Evolutionary conservation across 2,329 filamentous ascomycete species (phyloP), one percentile per base, ranked within the genome.

Genomic region (Colletotrichum simmondsii): DNA sequence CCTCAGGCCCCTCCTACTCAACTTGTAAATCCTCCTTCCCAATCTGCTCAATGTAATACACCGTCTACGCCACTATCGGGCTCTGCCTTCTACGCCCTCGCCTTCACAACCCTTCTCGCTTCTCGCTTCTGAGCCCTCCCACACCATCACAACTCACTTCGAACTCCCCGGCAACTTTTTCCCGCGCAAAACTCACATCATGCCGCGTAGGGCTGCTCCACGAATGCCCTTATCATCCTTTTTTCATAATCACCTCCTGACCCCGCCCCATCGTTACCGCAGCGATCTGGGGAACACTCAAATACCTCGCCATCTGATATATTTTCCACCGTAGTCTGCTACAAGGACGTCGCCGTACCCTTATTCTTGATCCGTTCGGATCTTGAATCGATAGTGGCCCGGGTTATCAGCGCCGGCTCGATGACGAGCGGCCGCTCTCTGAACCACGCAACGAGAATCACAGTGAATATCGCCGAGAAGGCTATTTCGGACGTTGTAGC

Each of bases 341-440:
- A 75, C 87, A 32, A 79, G 78, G 28, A 85, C 87, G 0, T 78
- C 76, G 5, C 80, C 84, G 1, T 88, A 88, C 74, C 85, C 86
- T 3, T 85, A 74, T 84, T 88, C 65, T 88, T 89, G 78, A 85
- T 89, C 68, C 80, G 82, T 3, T 86, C 83, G 77, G 87, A 89
- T 73, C 75, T 86, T 61, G 73, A 85, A 52, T 85, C 83, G n/a
- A 79, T 80, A 30, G 56, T 78, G 24, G 63, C 80, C 5, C 79
- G 80, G 37, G 60, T 72, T 2, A 56, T 73, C 3, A 78, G 79
- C 19, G 74, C 58, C 37, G 53, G 4, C 16, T 37, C 1, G 58
- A 65, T 6, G 28, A 8, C 28, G 28, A 30, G 28, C 28, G 28
- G 28, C 28, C 28, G 28, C 28, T 30, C 1, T 6, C 28, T 30